These are phyloP conservation scores for Trichocladium uniseriatum DNA, from an alignment of 495 filamentous ascomycete genomes.

Conservation along the genomic window DNA sequence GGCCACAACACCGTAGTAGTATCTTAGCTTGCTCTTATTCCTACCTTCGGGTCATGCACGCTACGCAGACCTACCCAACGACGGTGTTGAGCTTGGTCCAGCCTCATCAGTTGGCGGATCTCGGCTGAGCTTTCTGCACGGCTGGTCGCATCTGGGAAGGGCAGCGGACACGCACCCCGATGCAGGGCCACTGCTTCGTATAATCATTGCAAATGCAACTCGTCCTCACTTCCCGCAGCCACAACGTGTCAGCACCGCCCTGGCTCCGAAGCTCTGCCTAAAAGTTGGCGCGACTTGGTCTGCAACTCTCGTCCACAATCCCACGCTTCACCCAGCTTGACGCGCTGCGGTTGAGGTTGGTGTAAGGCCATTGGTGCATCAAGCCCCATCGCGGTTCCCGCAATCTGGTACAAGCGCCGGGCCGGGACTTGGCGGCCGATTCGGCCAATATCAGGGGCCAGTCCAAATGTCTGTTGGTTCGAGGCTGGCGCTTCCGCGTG, in stretches of 20 bases:
- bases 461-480: constrained; percentile 7
- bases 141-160: too few species aligned
- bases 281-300: background rate
- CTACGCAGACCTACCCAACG: too few species aligned
- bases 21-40: too few species aligned
- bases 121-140: too few species aligned
- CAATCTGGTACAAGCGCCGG: constrained; percentile 9
- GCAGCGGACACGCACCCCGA: too few species aligned
- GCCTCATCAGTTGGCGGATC: too few species aligned
- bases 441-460: background rate
- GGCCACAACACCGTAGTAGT: too few species aligned
- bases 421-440: constrained; percentile 1
- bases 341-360: background rate
- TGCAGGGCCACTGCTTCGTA: too few species aligned
- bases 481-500: constrained; percentile 4
- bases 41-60: too few species aligned
- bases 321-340: background rate
- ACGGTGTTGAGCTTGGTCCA: too few species aligned
- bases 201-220: too few species aligned
- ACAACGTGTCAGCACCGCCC: background rate
- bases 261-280: background rate
- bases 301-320: background rate
- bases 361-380: background rate
- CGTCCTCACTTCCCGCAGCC: too few species aligned
- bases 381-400: background rate